A percentile compares a stretch with the other conserved stretches of the same genome.
Conservation (phyloP, 306 rosid genomes). For the Sesbania bispinosa region DNA sequence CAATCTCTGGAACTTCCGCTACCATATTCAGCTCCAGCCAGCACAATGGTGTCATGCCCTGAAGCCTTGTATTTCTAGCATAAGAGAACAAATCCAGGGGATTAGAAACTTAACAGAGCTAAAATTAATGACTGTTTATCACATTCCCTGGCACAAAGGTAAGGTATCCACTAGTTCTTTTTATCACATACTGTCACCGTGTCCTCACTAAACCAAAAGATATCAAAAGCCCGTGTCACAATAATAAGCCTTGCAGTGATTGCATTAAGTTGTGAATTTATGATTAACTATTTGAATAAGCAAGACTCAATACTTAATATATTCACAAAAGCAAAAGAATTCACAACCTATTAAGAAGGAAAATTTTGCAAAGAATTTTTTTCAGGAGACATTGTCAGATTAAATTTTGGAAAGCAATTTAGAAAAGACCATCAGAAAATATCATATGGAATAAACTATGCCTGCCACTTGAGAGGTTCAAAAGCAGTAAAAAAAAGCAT, state of each 20-base stretch:
- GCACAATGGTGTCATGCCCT: constrained; percentile 75
- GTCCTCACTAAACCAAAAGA: too few species aligned
- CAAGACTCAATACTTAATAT: not conserved
- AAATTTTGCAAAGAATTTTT: not conserved
- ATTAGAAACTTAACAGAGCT: constrained; percentile 21
- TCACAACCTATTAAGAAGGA: not conserved
- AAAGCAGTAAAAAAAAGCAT: not conserved
- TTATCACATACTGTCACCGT: too few species aligned
- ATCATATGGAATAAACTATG: not conserved
- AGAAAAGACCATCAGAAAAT: constrained; percentile 1
- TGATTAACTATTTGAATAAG: constrained; percentile 10
- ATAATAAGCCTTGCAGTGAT: not conserved
- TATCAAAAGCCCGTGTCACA: not conserved
- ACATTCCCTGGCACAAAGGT: not conserved
- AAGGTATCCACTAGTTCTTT: not conserved
- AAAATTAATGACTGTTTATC: not conserved
- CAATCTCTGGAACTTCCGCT: constrained; percentile 99
- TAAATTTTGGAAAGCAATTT: not conserved
- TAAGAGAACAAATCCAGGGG: constrained; percentile 14
- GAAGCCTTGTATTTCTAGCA: constrained; percentile 74
- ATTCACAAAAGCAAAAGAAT: not conserved
- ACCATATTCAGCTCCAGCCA: constrained; percentile 99
- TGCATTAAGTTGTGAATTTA: not conserved
- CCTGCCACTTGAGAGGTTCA: not conserved
- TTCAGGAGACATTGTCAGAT: not conserved